Conservation (phyloP, 164 flowering plant genomes). For the Umbellularia californica region DNA sequence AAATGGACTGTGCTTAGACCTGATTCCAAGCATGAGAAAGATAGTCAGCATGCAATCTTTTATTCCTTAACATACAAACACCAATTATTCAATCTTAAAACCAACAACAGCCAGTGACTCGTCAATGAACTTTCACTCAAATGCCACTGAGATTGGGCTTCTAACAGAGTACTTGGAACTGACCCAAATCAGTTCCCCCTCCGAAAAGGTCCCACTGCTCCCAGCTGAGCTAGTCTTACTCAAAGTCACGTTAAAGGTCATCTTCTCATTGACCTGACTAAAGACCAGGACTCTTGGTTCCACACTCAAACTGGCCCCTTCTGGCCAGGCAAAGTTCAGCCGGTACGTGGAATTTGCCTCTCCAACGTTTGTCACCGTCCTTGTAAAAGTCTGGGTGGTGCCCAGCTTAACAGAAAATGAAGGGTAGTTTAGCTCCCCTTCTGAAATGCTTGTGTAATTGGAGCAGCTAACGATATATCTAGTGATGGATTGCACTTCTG, state of each 20-base stretch:
- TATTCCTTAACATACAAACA: too few relatives aligned
- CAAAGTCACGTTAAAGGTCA: conserved; percentile 37
- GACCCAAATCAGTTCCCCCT: background rate
- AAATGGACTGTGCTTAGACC: too few relatives aligned
- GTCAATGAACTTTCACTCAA: background rate
- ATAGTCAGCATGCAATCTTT: too few relatives aligned
- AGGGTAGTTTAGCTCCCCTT: conserved; percentile 50
- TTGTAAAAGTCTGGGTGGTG: conserved; percentile 23
- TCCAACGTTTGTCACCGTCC: conserved; percentile 75
- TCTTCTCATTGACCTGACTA: conserved; percentile 2
- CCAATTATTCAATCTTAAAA: too few relatives aligned
- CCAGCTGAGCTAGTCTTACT: background rate
- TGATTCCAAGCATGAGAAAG: too few relatives aligned
- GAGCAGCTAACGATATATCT: conserved; percentile 25
- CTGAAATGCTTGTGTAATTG: conserved; percentile 14
- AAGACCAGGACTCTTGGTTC: conserved; percentile 46
- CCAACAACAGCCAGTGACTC: too few relatives aligned
- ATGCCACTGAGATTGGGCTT: conserved; percentile 1
- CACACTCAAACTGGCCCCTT: conserved; percentile 48
- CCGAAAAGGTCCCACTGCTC: background rate
- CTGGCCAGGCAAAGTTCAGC: conserved; percentile 43
- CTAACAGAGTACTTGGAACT: background rate
- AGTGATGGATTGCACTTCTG: conserved; percentile 23
- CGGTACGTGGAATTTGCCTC: conserved; percentile 38
- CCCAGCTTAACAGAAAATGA: conserved; percentile 35